Evolutionary conservation across 2,329 filamentous ascomycete genomes (phyloP).

Genomic region (Knufia fluminis): DNA sequence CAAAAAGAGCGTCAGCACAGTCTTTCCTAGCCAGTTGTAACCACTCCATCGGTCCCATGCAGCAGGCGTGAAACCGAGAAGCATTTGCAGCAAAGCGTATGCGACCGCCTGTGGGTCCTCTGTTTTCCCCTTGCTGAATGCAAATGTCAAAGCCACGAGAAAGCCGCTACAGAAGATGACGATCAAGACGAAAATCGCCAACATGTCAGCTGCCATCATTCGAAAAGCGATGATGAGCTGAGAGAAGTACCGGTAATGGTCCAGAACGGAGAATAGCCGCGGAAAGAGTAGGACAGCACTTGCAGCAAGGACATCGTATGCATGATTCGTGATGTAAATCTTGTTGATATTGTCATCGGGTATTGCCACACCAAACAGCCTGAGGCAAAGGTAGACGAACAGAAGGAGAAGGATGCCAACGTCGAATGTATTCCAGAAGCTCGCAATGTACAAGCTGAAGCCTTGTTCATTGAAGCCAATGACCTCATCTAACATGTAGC

Average conservation of each 20-base stretch:
- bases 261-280: constrained; percentile 81
- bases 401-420: constrained; percentile 79
- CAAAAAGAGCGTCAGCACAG: constrained; percentile 69
- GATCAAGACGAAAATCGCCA: constrained; percentile 75
- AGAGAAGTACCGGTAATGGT: constrained; percentile 94
- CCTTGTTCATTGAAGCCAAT: constrained; percentile 96
- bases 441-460: constrained; percentile 93
- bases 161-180: constrained; percentile 87
- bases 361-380: constrained; percentile 77
- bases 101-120: constrained; percentile 66
- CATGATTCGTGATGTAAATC: constrained; percentile 66
- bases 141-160: constrained; percentile 86
- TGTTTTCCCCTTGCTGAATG: constrained; percentile 56
- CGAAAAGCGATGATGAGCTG: constrained; percentile 89
- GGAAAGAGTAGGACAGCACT: constrained; percentile 85
- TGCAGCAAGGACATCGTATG: constrained; percentile 87
- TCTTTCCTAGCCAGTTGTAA: constrained; percentile 71
- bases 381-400: constrained; percentile 80
- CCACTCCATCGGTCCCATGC: constrained; percentile 82
- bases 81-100: constrained; percentile 82
- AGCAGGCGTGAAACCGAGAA: constrained; percentile 93
- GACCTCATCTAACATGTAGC: constrained; percentile 92
- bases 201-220: constrained; percentile 83
- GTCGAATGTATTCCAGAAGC: constrained; percentile 95
- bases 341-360: constrained; percentile 52